Evolutionary conservation across 2,329 filamentous ascomycete species (phyloP), one percentile per base, ranked within the genome.

Genomic region (Ophioceras dolichostomum): DNA sequence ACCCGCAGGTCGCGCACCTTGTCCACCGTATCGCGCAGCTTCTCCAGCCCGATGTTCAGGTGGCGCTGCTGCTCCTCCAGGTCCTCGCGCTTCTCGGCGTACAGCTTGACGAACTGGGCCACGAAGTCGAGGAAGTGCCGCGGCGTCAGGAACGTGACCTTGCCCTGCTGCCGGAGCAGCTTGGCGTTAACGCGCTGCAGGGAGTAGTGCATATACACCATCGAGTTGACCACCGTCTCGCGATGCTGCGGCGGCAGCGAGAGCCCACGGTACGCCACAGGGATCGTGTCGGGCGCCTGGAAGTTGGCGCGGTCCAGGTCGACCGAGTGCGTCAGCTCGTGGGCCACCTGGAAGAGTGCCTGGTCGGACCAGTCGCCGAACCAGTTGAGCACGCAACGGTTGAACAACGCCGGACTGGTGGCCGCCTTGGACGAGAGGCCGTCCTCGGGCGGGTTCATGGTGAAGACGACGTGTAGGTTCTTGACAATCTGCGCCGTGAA

Each of bases 341-440:
- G 87, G 18, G 84, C 88, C 44, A 98, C 93, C 60, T 98, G 93
- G 78, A 93, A 99, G 16, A 98, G 73, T 27, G 91, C 93, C 63
- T 98, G 91, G 58, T 98, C 91, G 37, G 91, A 98, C 91, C 91
- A 99, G 62, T 99, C 91, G 46, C 91, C 91, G 57, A 98, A 95
- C 91, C 91, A 99, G 63, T 99, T 98, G 49, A 99, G 79, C 34
- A 99, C 91, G 55, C 91, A 99, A 70, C 91, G 82, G 67, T 99
- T 99, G 80, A 99, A 99, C 52, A 99, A 64, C 29, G 91, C 91
- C 42, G 91, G 91, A 72, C 87, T 95, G 3, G 93, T 98, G 20
- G 91, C 93, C 39, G 91, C 91, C 65, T 95, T 96, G 22, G 87
- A 94, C 2, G 85, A 91, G 8, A 99, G 65, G 1, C 91, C 89